Evolutionary conservation across 371 early-diverging fungal genomes (phyloP), one percentile per base, ranked within the genome.

Genomic region (Lichtheimia hyalospora): DNA sequence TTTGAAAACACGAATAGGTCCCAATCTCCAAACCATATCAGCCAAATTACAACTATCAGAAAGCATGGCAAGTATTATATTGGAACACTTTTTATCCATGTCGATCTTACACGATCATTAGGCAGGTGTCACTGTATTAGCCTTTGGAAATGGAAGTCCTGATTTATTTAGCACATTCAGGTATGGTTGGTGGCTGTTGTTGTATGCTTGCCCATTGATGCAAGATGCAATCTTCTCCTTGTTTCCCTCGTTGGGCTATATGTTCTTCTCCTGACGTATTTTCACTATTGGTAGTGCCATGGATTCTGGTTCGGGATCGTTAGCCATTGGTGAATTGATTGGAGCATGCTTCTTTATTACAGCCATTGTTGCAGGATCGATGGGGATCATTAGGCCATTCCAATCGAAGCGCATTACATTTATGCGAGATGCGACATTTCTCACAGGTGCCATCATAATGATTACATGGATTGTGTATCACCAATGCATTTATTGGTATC

Each of bases 41-140:
- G 63, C 79, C 13, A 79, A 78, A 49, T 63, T 89, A 16, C 73
- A 83, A 21, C 50, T 89, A 16, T 87, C 88, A 18, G 89, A 89
- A 60, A 86, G 85, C 67, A 75, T 86, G 83, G 88, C 80, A 80
- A 67, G 51, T 34, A 34, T 34, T 34, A 34, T 8, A 34, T 34
- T 34, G 34, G 6, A 28, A 28, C 7, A 28, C 34, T 2, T 8
- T 8, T 8, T 24, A 23, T 5, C 1, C 16, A 40, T n/a, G n/a
- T 18, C 51, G 34, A 55, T 23, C 34, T 12, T 21, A 18, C 15
- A 25, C 5, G 6, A 23, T 25, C 18, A 51, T 15, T 55, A 86
- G 82, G 94, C 94, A 3, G 94, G 94, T 14, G 93, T 93, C 5
- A 93, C 94, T 0, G 81, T 93, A 62, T 64, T 93, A 39, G 94